Base-by-base conservation (phyloP, 164 flowering plant species). In the Vitis rotundifolia region DNA sequence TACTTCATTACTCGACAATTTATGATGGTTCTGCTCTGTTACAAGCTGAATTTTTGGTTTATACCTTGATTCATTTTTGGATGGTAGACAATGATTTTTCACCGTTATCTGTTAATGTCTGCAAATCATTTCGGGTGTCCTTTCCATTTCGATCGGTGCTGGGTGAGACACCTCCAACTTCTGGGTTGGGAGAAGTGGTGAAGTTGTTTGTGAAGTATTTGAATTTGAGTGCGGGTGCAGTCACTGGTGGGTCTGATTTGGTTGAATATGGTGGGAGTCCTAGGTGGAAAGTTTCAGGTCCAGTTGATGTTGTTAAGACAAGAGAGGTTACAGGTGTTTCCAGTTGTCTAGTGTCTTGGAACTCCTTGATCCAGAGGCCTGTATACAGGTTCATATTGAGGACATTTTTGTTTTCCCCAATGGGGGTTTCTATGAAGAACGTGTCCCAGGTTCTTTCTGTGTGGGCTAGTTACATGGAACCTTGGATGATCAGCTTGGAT, bases 61-160 rank as follows among this genome's bases (percentile, higher is more conserved):
- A 86, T 60, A 61, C 88, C 0, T 71, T 90, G 49, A 70, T 83
- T 49, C 82, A 90, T 59, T 93, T 83, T 77, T 93, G 97, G 97
- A 69, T 93, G 72, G 87, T 89, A 11, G 97, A 90, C 60, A 91
- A 86, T 80, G 98, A 93, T 67, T 91, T 93, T 66, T 93, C 96
- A 0, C 92, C 98, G 0, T 31, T 90, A 37, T 73, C 91, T 1
- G 75, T 79, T 53, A 79, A 66, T 68, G 58, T 80, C 28, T 71
- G 80, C 69, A 85, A 82, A 72, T 84, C 88, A 0, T 80, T 78
- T 74, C 91, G 92, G 15, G 71, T 86, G 60, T 65, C 80, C 0
- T 77, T 80, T 69, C 86, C 88, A 1, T 78, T 85, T 9, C 78
- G 83, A 26, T 76, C 82, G 8, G 84, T 81, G 31, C 73, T 87